Evolutionary conservation across 352 stramenopile genomes (phyloP), one percentile per base, ranked within the genome.

Genomic region (Thalassiosira ordinaria): DNA sequence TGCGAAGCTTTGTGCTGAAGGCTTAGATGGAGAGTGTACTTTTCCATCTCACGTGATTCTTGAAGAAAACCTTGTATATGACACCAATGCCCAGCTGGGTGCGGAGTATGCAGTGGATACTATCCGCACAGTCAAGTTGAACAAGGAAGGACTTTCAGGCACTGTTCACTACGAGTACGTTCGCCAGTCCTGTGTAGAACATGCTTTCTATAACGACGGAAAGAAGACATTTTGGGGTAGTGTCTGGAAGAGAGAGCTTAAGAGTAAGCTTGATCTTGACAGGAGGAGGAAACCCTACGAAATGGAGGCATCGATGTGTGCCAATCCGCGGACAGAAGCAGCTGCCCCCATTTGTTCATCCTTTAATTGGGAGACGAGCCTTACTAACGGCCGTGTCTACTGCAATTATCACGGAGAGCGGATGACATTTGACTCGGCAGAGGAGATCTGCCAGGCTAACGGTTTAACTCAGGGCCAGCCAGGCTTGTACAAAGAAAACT

Each of bases 161-260:
- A n/a, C 61, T 33, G 49, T 89, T 20, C 84, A 60, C 39, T 89
- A 85, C 37, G 82, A 89, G 55, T 89, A 87, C 31, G 71, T 87
- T 35, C 63, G 66, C 14, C 78, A 52, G 22, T 64, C 74, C 14
- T 89, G 82, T 46, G 82, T 89, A 2, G n/a, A 85, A 29, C 22
- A 67, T 31, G 39, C 55, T 20, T 74, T 53, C 65, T 56, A 56
- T 22, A 27, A 60, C 33, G 59, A 47, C 6, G 68, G 20, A 3
- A 70, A 59, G 59, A 78, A 68, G 33, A 46, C 71, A 7, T 71
- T 68, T 20, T 22, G 9, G 16, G 69, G 69, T 4, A 24, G 59
- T n/a, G 59, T 78, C 26, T n/a, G 14, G 20, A 4, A 7, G 11
- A 46, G 35, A 60, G 51, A 20, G 26, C 65, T 73, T 37, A 27